Evolutionary conservation across 306 rosid species (phyloP), one percentile per base, ranked within the genome.

Genomic region (Delonix regia): DNA sequence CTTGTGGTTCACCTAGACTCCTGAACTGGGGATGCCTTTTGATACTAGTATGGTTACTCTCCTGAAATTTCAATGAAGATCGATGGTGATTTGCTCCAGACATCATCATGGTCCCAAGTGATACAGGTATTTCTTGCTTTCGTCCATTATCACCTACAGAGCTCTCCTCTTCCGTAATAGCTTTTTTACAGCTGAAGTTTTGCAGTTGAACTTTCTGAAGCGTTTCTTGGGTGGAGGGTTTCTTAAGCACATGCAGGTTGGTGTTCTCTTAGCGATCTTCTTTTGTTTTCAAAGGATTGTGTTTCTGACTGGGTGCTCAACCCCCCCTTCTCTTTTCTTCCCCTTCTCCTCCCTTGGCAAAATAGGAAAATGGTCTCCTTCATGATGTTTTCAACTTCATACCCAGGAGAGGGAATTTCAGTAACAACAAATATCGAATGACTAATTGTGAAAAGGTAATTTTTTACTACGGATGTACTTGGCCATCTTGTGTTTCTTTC

Each of bases 221-320:
- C 97, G 53, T 79, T 92, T 92, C 48, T 92, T 92, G 80, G 98
- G 97, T 60, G 98, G 97, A 81, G 99, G 99, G 28, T 95, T 95
- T 73, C 71, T 88, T 52, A 95, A 89, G 86, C 98, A 95, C 84
- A 88, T 95, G 97, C 99, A 89, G 99, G 99, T 95, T 66, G 74
- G 86, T 69, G 74, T 71, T 53, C 66, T 73, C 19, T 63, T 71
- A 22, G 45, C 13, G 10, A 44, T 68, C 5, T 39, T 75, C 51
- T 79, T 28, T 18, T 56, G 12, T 69, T 47, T 24, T 77, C 51
- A 22, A 39, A 74, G 52, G 51, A 6, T 41, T 67, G 3, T 70
- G 69, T 64, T 61, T 38, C 33, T 75, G 74, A 64, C 6, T 63
- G 12, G 22, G 15, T 44, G n/a, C 15, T 24, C 12, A 33, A 30